Evolutionary conservation across 345 rosid species (phyloP).

Genomic region (Hibiscus mutabilis): DNA sequence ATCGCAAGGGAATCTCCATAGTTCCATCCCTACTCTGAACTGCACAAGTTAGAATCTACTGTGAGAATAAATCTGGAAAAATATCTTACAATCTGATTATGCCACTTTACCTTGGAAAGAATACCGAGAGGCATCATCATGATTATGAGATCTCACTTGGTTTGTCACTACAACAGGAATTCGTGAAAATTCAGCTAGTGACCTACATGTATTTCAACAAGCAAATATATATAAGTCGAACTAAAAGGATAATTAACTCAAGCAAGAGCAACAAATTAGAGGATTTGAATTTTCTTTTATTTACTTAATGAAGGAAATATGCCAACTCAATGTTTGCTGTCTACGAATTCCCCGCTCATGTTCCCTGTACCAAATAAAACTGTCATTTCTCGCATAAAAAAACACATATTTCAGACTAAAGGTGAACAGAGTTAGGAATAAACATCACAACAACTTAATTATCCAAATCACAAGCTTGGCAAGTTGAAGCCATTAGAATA

Average conservation of each 20-base stretch:
- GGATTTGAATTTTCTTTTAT: conserved; percentile 14
- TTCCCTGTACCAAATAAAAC: conserved; percentile 39
- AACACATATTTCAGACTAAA: not conserved
- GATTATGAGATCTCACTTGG: conserved; percentile 77
- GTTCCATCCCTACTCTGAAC: conserved; percentile 28
- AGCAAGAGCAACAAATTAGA: conserved; percentile 2
- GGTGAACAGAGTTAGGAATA: not conserved
- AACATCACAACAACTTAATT: not conserved
- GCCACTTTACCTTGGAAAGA: conserved; percentile 57
- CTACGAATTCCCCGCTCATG: conserved; percentile 39
- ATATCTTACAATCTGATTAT: conserved; percentile 13
- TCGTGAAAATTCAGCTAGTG: conserved; percentile 75
- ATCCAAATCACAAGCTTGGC: not conserved
- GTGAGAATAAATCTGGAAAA: conserved; percentile 1
- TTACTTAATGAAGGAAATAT: conserved; percentile 77
- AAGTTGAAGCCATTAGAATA: not conserved
- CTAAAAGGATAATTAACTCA: not conserved
- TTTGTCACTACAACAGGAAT: conserved; percentile 81
- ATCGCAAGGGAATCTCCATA: conserved; percentile 25
- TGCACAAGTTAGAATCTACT: conserved; percentile 20
- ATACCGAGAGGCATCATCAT: conserved; percentile 38
- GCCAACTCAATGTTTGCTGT: conserved; percentile 67
- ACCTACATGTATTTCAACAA: conserved; percentile 32
- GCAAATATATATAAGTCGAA: conserved; percentile 7
- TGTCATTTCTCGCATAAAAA: conserved; percentile 3